Base-by-base conservation (phyloP, 73 alveolate genomes). In the Blepharisma stoltei region DNA sequence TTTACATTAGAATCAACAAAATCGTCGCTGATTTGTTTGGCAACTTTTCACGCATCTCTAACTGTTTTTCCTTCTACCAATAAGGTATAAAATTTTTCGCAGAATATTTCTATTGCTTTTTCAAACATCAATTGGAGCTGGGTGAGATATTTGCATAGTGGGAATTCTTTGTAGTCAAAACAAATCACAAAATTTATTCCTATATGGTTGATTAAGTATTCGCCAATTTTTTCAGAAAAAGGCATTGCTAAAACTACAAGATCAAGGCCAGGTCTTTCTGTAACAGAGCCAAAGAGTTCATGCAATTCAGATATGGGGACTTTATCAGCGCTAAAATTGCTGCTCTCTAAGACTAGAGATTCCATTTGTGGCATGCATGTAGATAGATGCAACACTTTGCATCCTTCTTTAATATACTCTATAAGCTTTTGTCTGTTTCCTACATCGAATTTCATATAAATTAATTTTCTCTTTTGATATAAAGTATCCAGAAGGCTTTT, bases 51-150 rank as follows among this genome's bases (percentile, higher is more conserved):
- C n/a, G 65, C 65, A 50, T 50, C 65, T 50, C 65, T 11, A 4
- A 50, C 65, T 14, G 21, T 50, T 50, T 50, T 11, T 18, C 65
- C 65, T 50, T 50, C 65, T 14, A 50, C 21, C 65, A 50, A 50
- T 14, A 14, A 18, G 4, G n/a, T 11, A 50, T 50, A 50, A 50
- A 50, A 50, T 1, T 18, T 14, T 14, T 14, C 21, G 21, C 65
- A 50, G 21, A 50, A 50, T 18, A 14, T 50, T 50, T 50, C 65
- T 14, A 50, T 18, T 14, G 65, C 65, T 14, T 14, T 11, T 50
- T 50, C 65, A 50, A 50, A 50, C 65, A 50, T 50, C 65, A 14
- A 14, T 18, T 50, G 65, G 27, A 50, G 21, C 65, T 50, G 65
- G 21, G 65, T 50, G 3, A 50, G 21, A 50, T 50, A 50, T 18